Base-by-base conservation (phyloP, 169 alveolate species). In the Plasmodium falciparum region DNA sequence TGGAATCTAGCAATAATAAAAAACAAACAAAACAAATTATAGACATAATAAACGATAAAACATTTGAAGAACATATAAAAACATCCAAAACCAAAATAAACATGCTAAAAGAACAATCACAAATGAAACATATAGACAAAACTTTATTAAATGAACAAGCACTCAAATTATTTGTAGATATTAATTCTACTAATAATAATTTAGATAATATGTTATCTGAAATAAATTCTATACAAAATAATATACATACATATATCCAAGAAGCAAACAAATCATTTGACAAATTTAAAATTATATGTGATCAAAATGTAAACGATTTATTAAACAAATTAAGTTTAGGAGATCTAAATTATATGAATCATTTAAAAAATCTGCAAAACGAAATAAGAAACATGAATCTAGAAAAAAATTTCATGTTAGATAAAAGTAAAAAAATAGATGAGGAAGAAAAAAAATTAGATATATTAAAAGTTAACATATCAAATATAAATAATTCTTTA, bases 401-500 rank as follows among this genome's bases (percentile, higher is more conserved):
- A 39, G 47, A 29, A 8, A 24, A 17, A 49, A 43, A 24, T 13
- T 63, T 11, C 24, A 29, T 33, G 8, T 33, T 33, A 47, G 12
- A 50, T 39, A 17, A 13, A 47, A 63, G 26, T 22, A 43, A 75
- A 29, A 15, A 13, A n/a, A 61, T 63, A n/a, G 15, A 47, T 12
- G 43, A 47, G 6, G 67, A 78, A 78, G 17, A 26, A 45, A 59
- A n/a, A 15, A 52, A 66, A 45, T 43, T 78, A 1, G 54, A 50
- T 15, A 26, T 13, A 0, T 9, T 65, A 24, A 24, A 45, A 24
- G 20, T 61, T 24, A 9, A 22, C 24, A 33, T 78, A 7, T 13
- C 11, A 15, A 78, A 13, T 4, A 78, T 78, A 66, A 63, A 52
- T 65, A 50, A 5, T 17, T 75, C 50, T 26, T 24, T 78, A 15